Evolutionary conservation across 176 grass and related monocot species (phyloP).

Genomic region (Oryza glumipatula): DNA sequence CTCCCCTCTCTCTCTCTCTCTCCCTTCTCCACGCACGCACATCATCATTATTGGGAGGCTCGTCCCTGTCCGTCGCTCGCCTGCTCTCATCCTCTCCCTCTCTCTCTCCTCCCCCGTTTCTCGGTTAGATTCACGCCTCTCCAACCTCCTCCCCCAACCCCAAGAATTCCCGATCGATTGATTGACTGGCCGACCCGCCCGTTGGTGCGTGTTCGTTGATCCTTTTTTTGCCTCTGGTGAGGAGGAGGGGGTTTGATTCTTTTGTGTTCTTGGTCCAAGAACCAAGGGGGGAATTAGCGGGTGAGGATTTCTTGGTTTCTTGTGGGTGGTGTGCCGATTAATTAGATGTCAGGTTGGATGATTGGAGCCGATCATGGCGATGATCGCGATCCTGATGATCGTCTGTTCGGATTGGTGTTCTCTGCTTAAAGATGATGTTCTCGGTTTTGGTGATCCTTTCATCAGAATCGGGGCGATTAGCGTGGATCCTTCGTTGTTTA

Average conservation of each 20-base stretch:
- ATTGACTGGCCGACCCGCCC: background rate
- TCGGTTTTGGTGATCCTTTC: background rate
- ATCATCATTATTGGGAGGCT: constrained; percentile 43
- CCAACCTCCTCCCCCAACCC: background rate
- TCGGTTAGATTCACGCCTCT: constrained; percentile 34
- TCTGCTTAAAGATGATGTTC: background rate
- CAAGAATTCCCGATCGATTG: constrained; percentile 4
- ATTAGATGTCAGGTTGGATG: background rate
- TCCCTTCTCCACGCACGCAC: background rate
- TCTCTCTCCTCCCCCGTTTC: background rate
- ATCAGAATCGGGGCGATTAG: background rate
- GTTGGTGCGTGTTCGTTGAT: background rate
- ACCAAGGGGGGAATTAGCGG: constrained; percentile 21
- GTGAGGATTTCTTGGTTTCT: constrained; percentile 40
- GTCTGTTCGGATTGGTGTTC: background rate
- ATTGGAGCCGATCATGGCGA: background rate
- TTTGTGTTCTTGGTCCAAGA: background rate
- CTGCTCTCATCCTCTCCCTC: background rate
- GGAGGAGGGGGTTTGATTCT: constrained; percentile 29
- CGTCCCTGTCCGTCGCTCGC: constrained; percentile 30
- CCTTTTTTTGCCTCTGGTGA: background rate
- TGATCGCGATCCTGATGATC: background rate
- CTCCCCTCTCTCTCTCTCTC: background rate
- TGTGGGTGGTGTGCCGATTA: background rate
- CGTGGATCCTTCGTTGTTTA: constrained; percentile 3